phyloP scores from a whole-genome alignment of 2,329 filamentous ascomycete genomes.

The Rosellinia necatrix region DNA sequence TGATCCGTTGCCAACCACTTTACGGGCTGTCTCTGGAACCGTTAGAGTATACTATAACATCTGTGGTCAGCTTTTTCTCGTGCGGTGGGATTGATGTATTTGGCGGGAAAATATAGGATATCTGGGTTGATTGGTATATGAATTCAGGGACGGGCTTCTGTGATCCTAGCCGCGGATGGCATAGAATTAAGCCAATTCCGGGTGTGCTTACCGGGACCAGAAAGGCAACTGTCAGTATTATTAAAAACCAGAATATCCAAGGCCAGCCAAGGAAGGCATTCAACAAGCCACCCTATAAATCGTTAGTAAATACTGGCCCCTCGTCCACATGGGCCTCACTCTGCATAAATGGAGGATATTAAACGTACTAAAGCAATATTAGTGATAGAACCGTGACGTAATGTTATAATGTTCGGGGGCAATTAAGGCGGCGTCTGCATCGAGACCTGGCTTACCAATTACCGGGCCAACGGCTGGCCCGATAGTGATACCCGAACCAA shows the following conservation, averaged over 20 bases:
- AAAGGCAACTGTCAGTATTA: constrained; percentile 57
- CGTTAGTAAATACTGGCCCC: constrained; percentile 56
- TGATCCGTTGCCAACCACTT: constrained; percentile 67
- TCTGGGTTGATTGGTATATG: too few species aligned
- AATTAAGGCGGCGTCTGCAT: neutral
- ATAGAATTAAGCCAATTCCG: neutral
- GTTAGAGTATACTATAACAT: constrained; percentile 50
- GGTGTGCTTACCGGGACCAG: constrained; percentile 48
- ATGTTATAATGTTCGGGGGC: neutral
- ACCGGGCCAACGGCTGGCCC: constrained; percentile 50
- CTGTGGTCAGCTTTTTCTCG: neutral
- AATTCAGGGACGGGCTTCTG: too few species aligned
- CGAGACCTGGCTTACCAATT: constrained; percentile 16
- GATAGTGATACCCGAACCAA: constrained; percentile 62
- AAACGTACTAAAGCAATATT: constrained; percentile 23
- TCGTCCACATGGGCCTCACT: neutral
- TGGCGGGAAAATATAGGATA: neutral
- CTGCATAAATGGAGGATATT: neutral
- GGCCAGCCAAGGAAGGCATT: constrained; percentile 68
- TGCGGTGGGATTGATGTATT: too few species aligned
- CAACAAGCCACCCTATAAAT: constrained; percentile 59
- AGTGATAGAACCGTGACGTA: constrained; percentile 11
- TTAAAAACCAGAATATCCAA: constrained; percentile 72
- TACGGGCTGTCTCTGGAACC: constrained; percentile 64
- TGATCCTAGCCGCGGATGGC: too few species aligned